Base-by-base conservation (phyloP, 495 filamentous ascomycete species). In the Tuber borchii region DNA sequence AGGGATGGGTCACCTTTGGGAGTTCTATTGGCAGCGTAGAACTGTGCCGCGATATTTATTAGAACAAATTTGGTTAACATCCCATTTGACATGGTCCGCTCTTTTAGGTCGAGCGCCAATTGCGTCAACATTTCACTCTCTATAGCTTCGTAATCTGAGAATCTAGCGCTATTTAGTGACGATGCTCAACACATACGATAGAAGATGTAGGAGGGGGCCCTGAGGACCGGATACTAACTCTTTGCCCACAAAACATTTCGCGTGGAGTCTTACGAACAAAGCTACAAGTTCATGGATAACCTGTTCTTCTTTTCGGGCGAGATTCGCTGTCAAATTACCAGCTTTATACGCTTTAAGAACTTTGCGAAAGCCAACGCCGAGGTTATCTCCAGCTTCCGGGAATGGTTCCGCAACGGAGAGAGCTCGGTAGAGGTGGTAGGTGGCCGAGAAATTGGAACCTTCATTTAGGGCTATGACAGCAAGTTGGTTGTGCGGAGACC, bases 341-440 rank as follows among this genome's bases (percentile, higher is more conserved):
- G 89, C 90, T 17, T 86, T 84, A 88, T 89, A 92, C 48, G 87
- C 86, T 69, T 84, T 86, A 77, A 87, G 85, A 40, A 93, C 87
- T 80, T 91, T 93, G 78, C 90, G 91, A 79, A 97, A 95, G 81
- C 93, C 92, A 39, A 91, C 87, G 77, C 92, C 90, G 40, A 99
- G 87, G 78, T 97, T 99, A 10, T 84, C 84, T 43, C 87, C 85
- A 2, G 93, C 94, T 12, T 88, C 85, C 9, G 91, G 90, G 82
- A 95, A 90, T 7, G 94, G 93, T 48, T 90, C 87, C 43, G 90
- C 86, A 46, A 90, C 89, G 2, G 90, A 90, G 61, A 94, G 85
- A 26, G 93, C 91, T 72, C 94, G 88, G 81, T 97, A 97, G 19
- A 97, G 87, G 84, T 98, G 90, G 81, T 97, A 97, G 0, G 93